phyloP scores from a whole-genome alignment of 306 rosid species.

The Benincasa hispida region DNA sequence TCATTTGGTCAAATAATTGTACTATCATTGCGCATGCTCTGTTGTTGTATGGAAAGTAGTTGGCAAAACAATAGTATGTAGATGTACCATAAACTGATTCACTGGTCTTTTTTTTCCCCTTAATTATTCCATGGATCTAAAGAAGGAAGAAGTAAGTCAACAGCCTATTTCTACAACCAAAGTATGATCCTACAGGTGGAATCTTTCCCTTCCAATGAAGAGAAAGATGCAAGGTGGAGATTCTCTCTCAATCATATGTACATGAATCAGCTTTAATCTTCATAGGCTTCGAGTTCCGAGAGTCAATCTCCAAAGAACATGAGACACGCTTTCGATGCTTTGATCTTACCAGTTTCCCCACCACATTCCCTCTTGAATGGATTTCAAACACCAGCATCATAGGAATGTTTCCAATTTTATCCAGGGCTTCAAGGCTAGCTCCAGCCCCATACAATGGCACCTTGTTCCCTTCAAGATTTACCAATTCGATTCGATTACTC shows the following conservation, averaged over 20 bases:
- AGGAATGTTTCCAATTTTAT: constrained; percentile 34
- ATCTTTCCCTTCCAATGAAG: not conserved
- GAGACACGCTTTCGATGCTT: constrained; percentile 34
- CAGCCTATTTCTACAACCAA: not conserved
- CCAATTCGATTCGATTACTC: constrained; percentile 26
- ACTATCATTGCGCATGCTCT: not conserved
- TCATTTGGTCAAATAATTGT: not conserved
- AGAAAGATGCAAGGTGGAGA: not conserved
- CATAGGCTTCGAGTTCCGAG: constrained; percentile 33
- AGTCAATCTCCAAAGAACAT: constrained; percentile 34
- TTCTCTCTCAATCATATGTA: constrained; percentile 24
- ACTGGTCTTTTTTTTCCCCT: not conserved
- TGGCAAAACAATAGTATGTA: not conserved
- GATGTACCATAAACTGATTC: not conserved
- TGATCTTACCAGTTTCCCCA: constrained; percentile 62
- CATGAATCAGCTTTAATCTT: constrained; percentile 40
- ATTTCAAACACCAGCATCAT: constrained; percentile 51
- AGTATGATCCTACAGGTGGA: not conserved
- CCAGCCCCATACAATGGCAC: constrained; percentile 82
- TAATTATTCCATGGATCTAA: not conserved
- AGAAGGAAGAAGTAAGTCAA: not conserved
- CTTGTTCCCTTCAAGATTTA: constrained; percentile 54
- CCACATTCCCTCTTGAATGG: constrained; percentile 39
- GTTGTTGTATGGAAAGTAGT: not conserved
- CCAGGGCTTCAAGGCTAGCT: constrained; percentile 34